These are phyloP conservation scores for Allium cepa DNA, from an alignment of 106 monocot genomes.

Conservation along the genomic window DNA sequence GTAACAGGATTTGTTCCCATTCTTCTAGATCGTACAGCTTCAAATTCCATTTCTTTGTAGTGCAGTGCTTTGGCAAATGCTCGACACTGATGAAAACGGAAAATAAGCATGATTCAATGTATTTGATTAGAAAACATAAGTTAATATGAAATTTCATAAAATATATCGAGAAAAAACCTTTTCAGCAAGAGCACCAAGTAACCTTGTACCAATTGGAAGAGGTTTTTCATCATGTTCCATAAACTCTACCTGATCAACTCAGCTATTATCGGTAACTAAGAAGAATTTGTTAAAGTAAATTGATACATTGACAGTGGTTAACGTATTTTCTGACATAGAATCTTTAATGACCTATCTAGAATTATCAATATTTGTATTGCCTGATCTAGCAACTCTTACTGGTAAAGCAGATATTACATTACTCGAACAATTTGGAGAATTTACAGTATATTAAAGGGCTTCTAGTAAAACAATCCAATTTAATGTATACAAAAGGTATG, in stretches of 20 bases:
- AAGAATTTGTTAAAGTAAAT: background rate
- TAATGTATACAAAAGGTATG: no score
- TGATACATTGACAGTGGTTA: no score
- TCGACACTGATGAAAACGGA: constrained; percentile 62
- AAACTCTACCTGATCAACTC: constrained; percentile 80
- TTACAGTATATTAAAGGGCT: no score
- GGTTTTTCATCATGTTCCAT: constrained; percentile 99
- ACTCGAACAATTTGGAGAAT: no score
- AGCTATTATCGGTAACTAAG: constrained; percentile 1
- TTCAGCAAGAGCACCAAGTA: constrained; percentile 98
- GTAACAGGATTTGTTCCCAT: constrained; percentile 97
- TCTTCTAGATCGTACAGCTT: constrained; percentile 88
- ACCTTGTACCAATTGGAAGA: constrained; percentile 98
- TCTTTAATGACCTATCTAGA: no score
- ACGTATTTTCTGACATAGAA: no score
- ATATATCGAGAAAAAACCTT: constrained; percentile 38
- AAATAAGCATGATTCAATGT: background rate
- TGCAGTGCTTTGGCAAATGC: constrained; percentile 99
- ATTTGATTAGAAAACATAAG: background rate
- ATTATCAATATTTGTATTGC: no score
- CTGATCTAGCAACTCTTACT: no score
- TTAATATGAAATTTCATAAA: background rate
- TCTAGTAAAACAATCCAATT: no score
- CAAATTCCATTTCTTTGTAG: constrained; percentile 99
- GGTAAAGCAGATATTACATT: no score